Evolutionary conservation across 2,329 filamentous ascomycete species (phyloP), one percentile per base, ranked within the genome.

Genomic region (Arthrocladium fulminans): DNA sequence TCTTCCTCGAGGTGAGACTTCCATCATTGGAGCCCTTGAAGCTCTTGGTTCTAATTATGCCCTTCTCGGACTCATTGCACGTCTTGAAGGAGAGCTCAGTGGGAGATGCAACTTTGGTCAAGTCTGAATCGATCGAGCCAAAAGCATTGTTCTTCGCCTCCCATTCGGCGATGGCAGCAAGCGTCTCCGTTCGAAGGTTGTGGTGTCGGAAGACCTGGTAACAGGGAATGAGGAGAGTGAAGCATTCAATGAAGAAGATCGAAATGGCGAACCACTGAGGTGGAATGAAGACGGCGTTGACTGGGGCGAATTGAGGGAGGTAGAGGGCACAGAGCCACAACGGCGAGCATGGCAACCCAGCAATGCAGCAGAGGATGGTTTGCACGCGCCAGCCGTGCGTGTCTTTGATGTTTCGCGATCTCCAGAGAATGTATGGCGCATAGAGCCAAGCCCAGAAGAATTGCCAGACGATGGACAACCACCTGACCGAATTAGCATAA

Each of bases 381-480:
- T 82, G 78, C 3, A 75, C 59, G 17, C 77, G 69, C 80, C 80
- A 83, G 47, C 76, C 73, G 55, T 80, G 75, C 2, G 76, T 76
- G 58, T 82, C 79, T n/a, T 69, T 70, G 53, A 82, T 74, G 13
- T 70, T 66, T 6, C 77, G 70, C 27, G 78, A 73, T 54, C 72
- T 70, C 69, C 72, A 81, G 7, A 83, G 68, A 51, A 80, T 71
- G 51, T 74, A 69, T 24, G 80, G 78, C 2, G 78, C 78, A 48
- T 77, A 71, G 35, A 80, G 59, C 72, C 75, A 81, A n/a, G 77
- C 71, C 78, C 77, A 83, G 48, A 79, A 63, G 45, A 80, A 69
- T 55, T 82, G 79, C 79, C 79, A 83, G n/a, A 49, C 24, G 13
- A 49, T 47, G 3, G 44, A 47, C 3, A 39, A 24, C 44, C 44